These are phyloP conservation scores for Russula lepida DNA, from an alignment of 768 basidiomycete genomes.

Conservation along the genomic window DNA sequence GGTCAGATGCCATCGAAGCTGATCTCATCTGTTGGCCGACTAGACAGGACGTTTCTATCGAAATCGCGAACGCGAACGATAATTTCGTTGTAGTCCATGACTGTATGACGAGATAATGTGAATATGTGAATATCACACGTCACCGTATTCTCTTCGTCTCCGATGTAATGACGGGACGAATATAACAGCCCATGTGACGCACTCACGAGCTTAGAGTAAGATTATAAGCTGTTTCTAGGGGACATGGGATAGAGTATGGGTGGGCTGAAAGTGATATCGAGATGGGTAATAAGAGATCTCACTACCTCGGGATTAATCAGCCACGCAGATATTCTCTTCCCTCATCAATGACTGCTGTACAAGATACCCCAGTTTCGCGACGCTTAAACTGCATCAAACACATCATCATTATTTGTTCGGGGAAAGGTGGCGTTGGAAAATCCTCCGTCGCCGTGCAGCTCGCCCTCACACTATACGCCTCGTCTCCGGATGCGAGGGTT, in stretches of 20 bases:
- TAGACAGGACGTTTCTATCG: background rate
- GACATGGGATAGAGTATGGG: too few species aligned
- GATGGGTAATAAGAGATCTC: too few species aligned
- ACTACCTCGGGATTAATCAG: background rate
- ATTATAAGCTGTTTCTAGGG: too few species aligned
- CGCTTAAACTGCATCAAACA: conserved; percentile 70
- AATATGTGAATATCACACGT: too few species aligned
- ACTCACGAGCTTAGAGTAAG: too few species aligned
- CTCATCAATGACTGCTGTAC: conserved; percentile 15
- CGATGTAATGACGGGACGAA: too few species aligned
- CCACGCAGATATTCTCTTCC: background rate
- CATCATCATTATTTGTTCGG: conserved; percentile 88
- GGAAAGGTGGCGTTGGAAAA: conserved; percentile 98
- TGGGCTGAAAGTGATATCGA: too few species aligned
- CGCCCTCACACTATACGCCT: conserved; percentile 75
- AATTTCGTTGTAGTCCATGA: background rate
- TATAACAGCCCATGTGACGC: too few species aligned
- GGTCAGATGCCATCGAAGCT: background rate
- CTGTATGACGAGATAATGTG: too few species aligned
- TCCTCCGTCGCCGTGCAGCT: conserved; percentile 93
- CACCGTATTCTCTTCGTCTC: too few species aligned
- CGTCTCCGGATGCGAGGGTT: conserved; percentile 57
- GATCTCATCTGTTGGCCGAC: background rate
- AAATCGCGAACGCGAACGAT: background rate
- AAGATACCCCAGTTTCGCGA: conserved; percentile 54